Base-by-base conservation (phyloP, 805 yeast species). In the Cyberlindnera mrakii region DNA sequence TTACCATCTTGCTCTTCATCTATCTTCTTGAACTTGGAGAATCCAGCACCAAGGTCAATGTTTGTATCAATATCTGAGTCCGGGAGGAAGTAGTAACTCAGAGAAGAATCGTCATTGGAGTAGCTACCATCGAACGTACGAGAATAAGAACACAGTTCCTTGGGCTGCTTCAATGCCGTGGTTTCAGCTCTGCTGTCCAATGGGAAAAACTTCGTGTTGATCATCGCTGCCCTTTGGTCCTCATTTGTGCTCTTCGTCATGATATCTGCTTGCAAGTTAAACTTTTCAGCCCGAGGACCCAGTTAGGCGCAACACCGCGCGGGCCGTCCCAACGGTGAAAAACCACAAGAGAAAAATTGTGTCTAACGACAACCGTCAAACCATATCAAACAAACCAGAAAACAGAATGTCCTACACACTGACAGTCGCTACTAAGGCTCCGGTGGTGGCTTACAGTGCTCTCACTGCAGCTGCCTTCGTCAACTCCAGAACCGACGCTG, bases 401-500 rank as follows among this genome's bases (percentile, higher is more conserved):
- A 30, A 32, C 11, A 23, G 27, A 9, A 65, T 77, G 59, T 67
- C 70, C 15, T 51, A 49, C 45, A 58, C 63, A 38, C 70, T 90
- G 48, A 73, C 80, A 45, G 66, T 90, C 51, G 96, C 96, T 45
- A 88, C 86, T 43, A 90, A 88, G 71, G 95, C 96, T 5, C 86
- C 86, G 16, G 72, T 76, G 40, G 82, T 86, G 45, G 93, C 91
- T 25, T 91, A 87, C 62, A 76, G 86, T 6, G 78, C 80, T 15
- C 66, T 89, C 48, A 79, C 86, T 54, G 95, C 95, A 35, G 85
- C 89, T 35, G 80, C 83, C 18, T 73, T 85, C 40, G 79, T 83
- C 56, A 85, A 86, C 66, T 64, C 70, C 27, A 61, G 66, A 40
- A 68, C 67, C 5, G 72, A 70, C 6, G 71, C 67, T 33, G 63